Conservation (phyloP, 176 grass and related monocot genomes). For the Phoenix dactylifera region DNA sequence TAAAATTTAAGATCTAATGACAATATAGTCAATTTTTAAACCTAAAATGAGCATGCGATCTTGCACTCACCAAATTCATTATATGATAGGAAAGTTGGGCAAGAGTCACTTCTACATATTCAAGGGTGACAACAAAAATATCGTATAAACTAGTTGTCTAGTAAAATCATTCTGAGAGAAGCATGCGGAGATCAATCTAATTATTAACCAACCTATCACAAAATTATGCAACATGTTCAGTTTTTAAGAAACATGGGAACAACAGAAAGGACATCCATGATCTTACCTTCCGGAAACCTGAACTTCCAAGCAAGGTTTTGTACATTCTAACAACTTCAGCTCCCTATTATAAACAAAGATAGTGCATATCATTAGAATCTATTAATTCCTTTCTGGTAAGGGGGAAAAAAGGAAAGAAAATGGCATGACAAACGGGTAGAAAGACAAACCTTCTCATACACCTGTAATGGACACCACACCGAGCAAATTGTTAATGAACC, state of each 20-base stretch:
- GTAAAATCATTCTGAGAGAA: background rate
- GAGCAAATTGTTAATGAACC: slow-evolving; percentile 20
- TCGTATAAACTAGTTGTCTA: no score
- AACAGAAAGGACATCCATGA: background rate
- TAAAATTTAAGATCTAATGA: no score
- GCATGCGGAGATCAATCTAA: no score
- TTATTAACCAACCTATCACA: no score
- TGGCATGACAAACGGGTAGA: slow-evolving; percentile 2
- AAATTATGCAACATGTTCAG: no score
- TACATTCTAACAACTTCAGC: slow-evolving; percentile 99
- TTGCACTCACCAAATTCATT: no score
- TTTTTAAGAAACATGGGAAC: background rate
- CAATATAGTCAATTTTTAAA: no score
- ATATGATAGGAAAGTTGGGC: no score
- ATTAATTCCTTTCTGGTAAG: slow-evolving; percentile 8
- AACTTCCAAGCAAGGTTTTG: slow-evolving; percentile 93
- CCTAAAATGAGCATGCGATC: no score
- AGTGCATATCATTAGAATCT: slow-evolving; percentile 13
- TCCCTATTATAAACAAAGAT: slow-evolving; percentile 52
- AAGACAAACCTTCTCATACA: slow-evolving; percentile 87
- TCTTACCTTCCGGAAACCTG: slow-evolving; percentile 80
- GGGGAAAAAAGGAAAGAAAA: slow-evolving; percentile 10
- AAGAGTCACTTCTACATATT: background rate
- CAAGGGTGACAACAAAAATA: background rate
- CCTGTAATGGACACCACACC: slow-evolving; percentile 41